These are phyloP conservation scores for Ganoderma boninense DNA, from an alignment of 1,284 basidiomycete species.

Conservation along the genomic window DNA sequence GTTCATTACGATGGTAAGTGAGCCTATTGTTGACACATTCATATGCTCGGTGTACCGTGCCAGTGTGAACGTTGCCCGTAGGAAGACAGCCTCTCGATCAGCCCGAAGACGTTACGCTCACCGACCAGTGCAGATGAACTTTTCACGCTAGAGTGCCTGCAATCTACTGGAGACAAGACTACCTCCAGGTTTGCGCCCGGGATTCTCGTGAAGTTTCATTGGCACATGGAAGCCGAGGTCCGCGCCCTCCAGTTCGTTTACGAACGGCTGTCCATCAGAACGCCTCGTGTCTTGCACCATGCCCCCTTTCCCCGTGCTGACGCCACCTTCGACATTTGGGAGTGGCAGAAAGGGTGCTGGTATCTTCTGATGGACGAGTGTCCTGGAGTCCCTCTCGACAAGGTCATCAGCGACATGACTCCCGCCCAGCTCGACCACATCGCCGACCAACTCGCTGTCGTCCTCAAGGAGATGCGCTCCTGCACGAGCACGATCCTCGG, in stretches of 20 bases:
- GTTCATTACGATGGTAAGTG: no score
- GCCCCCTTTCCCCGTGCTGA: background rate
- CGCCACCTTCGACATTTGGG: background rate
- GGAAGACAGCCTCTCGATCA: no score
- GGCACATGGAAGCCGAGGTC: background rate
- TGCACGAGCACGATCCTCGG: background rate
- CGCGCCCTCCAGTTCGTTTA: background rate
- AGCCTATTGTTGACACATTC: no score
- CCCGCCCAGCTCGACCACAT: background rate
- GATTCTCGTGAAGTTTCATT: background rate
- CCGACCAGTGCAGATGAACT: no score
- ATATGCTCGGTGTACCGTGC: no score
- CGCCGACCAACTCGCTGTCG: background rate
- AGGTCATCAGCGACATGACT: background rate
- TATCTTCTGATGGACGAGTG: background rate
- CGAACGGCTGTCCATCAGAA: background rate
- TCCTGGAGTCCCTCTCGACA: background rate
- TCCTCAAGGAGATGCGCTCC: background rate
- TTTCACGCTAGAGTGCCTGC: background rate
- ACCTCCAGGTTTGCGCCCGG: background rate
- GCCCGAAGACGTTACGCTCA: no score
- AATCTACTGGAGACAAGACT: background rate
- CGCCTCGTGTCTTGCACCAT: background rate
- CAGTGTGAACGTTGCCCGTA: no score
- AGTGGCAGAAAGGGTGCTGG: background rate